Base-by-base conservation (phyloP, 1,284 basidiomycete genomes). In the Exobasidium cylindrosporum region DNA sequence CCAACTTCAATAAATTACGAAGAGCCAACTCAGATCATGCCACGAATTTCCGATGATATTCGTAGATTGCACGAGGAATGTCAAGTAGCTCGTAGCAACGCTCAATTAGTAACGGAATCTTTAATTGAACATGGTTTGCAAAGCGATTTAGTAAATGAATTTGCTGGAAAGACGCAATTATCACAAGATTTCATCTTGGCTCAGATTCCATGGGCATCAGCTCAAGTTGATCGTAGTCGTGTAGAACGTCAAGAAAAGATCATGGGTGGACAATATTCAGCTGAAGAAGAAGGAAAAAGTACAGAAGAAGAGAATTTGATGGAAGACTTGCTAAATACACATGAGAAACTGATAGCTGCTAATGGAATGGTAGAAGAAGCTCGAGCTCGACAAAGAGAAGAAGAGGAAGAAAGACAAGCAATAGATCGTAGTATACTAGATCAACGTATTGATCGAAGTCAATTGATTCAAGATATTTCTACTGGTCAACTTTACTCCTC, bases 41-140 rank as follows among this genome's bases (percentile, higher is more conserved):
- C 47, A 24, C 35, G 35, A 40, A 7, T 40, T 17, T 67, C 67
- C 11, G 69, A 68, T 54, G 72, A 75, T 49, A 59, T 67, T 6
- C 63, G 67, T 4, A 63, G 66, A n/a, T 47, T 74, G 54, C 70
- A 70, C 53, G 70, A 74, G 28, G 70, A 74, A 60, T 74, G 72
- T 56, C 58, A 66, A 7, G 66, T 72, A 3, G 73, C 69, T 3
- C 62, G 68, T 10, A 64, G 61, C 54, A 69, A 72, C 30, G 70
- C 72, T 0, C 53, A 54, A 11, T 63, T 76, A 2, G 54, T 76
- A 26, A 29, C 67, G 7, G 72, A 76, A 6, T 64, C 65, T 17
- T 23, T 76, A 1, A 30, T 70, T 1, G 46, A 52, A 17, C 24
- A 23, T 58, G 63, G 63, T 11, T 55, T 64, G 24, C 13, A 54